Conservation (phyloP, 441 rosid species). For the Euphorbia corollata region DNA sequence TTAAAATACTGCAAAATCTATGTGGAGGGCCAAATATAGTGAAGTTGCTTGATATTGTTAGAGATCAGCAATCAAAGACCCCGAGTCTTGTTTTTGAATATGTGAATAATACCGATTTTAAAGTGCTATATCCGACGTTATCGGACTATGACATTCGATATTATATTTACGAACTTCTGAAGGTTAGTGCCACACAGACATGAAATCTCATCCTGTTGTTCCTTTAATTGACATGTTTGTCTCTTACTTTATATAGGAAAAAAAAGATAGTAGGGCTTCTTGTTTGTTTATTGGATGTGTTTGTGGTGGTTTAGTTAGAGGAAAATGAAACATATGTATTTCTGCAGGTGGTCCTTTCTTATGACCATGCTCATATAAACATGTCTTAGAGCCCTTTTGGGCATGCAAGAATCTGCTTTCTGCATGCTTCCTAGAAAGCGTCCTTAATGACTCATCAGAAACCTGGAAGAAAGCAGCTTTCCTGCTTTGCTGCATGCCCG, state of each 20-base stretch:
- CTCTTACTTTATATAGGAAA: neutral
- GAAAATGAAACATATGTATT: neutral
- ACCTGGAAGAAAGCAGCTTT: neutral
- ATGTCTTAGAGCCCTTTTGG: neutral
- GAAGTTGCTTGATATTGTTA: slow-evolving; percentile 87
- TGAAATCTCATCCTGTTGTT: neutral
- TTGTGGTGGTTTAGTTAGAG: neutral
- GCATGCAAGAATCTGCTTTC: no score
- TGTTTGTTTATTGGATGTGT: neutral
- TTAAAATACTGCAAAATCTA: slow-evolving; percentile 91
- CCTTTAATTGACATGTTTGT: slow-evolving; percentile 1
- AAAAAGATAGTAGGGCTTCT: neutral
- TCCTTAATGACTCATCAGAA: no score
- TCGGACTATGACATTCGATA: slow-evolving; percentile 85
- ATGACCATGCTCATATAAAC: neutral
- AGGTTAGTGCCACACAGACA: slow-evolving; percentile 35
- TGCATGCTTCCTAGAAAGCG: no score
- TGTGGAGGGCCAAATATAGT: slow-evolving; percentile 97
- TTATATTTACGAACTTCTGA: slow-evolving; percentile 82
- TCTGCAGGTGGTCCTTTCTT: neutral
- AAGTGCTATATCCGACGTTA: slow-evolving; percentile 87
- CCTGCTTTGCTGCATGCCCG: neutral
- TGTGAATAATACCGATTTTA: slow-evolving; percentile 90
- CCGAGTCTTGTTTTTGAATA: slow-evolving; percentile 93
- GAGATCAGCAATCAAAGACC: slow-evolving; percentile 98